Conservation (phyloP, 768 basidiomycete genomes). For the Mycena metata region DNA sequence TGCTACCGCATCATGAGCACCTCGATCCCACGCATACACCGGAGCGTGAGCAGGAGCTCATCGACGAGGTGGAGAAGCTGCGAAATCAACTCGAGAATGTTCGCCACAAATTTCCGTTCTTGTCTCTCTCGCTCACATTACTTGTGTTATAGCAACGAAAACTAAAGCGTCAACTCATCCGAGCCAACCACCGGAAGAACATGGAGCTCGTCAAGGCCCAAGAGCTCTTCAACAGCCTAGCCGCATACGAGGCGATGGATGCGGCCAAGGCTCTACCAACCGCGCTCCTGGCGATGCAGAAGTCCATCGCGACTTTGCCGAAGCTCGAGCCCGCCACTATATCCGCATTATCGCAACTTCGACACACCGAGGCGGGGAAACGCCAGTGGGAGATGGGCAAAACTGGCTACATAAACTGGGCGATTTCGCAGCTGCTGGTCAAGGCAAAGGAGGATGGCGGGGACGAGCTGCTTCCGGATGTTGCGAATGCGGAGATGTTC, state of each 20-base stretch:
- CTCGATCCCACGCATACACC: conserved; percentile 73
- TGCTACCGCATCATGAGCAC: conserved; percentile 82
- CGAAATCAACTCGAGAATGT: conserved; percentile 79
- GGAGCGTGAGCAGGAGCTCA: conserved; percentile 71
- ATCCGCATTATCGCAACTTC: conserved; percentile 53
- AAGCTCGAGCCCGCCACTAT: conserved; percentile 55
- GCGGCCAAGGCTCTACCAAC: conserved; percentile 15
- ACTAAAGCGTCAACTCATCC: conserved; percentile 67
- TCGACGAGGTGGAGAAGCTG: conserved; percentile 78
- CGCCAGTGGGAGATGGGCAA: conserved; percentile 83
- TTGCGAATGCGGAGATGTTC: conserved; percentile 30
- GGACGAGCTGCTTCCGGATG: conserved; percentile 32
- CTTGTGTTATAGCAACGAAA: conserved; percentile 68
- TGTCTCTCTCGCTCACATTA: not conserved
- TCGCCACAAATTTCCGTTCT: conserved; percentile 2
- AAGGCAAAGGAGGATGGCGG: conserved; percentile 43
- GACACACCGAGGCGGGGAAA: conserved; percentile 70
- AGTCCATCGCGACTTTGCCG: conserved; percentile 63
- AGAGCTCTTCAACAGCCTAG: conserved; percentile 55
- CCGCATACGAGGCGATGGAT: conserved; percentile 33
- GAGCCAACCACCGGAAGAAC: conserved; percentile 63
- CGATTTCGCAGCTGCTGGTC: conserved; percentile 66
- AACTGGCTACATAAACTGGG: conserved; percentile 86
- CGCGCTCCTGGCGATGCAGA: conserved; percentile 55
- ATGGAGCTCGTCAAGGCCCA: conserved; percentile 63